Conservation (phyloP, 768 basidiomycete species). For the Tephrocybe sp. region DNA sequence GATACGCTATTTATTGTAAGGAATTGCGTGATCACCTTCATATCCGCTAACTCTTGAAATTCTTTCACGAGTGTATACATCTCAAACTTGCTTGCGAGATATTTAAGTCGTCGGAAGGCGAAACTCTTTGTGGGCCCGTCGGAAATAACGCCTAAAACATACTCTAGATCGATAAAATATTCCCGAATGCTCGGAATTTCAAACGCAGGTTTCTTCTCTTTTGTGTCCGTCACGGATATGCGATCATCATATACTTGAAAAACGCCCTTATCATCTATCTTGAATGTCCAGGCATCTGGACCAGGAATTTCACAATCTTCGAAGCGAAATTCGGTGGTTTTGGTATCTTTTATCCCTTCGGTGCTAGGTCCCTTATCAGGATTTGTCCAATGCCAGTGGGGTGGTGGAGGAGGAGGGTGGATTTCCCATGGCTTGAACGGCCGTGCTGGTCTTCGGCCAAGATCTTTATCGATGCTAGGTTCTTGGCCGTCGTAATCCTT, state of each 20-base stretch:
- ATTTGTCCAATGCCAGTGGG: conserved; percentile 90
- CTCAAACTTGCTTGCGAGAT: conserved; percentile 89
- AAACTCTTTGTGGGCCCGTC: conserved; percentile 97
- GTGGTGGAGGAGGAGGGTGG: conserved; percentile 90
- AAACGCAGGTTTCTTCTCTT: conserved; percentile 58
- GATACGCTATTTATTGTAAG: neutral
- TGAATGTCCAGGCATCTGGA: conserved; percentile 58
- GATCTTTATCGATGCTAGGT: conserved; percentile 58
- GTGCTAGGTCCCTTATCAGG: conserved; percentile 43
- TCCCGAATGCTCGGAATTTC: conserved; percentile 85
- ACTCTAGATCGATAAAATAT: conserved; percentile 96
- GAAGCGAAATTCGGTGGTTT: conserved; percentile 60
- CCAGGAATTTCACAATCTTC: conserved; percentile 74
- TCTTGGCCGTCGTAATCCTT: conserved; percentile 85
- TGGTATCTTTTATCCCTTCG: conserved; percentile 26
- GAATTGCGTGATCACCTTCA: conserved; percentile 66
- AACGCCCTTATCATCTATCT: conserved; percentile 85
- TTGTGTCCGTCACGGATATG: conserved; percentile 15
- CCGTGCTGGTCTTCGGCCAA: conserved; percentile 52
- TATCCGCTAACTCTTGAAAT: conserved; percentile 89
- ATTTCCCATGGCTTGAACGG: conserved; percentile 72
- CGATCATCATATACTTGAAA: conserved; percentile 72
- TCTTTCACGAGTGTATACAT: conserved; percentile 93
- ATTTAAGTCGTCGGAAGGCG: conserved; percentile 88
- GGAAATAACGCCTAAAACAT: conserved; percentile 83